Evolutionary conservation across 192 early-diverging fungal genomes (phyloP), one percentile per base, ranked within the genome.

Genomic region (Dissophora ornata): DNA sequence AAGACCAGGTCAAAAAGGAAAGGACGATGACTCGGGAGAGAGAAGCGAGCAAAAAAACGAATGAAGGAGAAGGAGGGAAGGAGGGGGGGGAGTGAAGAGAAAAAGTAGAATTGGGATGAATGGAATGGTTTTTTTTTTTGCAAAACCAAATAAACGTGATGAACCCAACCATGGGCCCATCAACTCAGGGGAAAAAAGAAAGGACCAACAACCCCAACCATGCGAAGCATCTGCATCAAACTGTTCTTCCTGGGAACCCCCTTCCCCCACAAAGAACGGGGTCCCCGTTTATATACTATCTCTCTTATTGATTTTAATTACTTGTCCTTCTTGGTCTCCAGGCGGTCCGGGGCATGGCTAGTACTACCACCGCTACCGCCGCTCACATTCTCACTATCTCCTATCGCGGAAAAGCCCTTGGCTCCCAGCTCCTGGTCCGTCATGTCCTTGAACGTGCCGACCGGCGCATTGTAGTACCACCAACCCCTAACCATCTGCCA

Each of bases 291-390:
- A n/a, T n/a, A n/a, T n/a, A n/a, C n/a, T n/a, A n/a, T n/a, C n/a
- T n/a, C n/a, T 38, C 13, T 38, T 13, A 9, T 38, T 38, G 36
- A 9, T 38, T 38, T 38, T 38, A 56, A 38, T 21, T 65, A 65
- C 52, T 65, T 65, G 62, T 65, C 51, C 40, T 69, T 69, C 50
- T 69, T 69, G 46, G 65, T 48, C 46, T 67, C 56, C 2, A 58
- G 11, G 32, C 51, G 38, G 5, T 64, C 48, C 29, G 42, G 22
- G 24, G 19, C 26, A 53, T 21, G 3, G 47, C 26, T 46, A 28
- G 18, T 48, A 9, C 18, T 0, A 18, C 36, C 52, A 2, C 30
- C n/a, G 19, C n/a, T 29, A 21, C 34, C 13, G 8, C 44, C 19
- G 21, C 57, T 41, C 8, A 18, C 12, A 22, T 30, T n/a, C n/a